These are phyloP conservation scores for Trichoderma sp. DNA, from an alignment of 2,329 filamentous ascomycete genomes.

Conservation along the genomic window DNA sequence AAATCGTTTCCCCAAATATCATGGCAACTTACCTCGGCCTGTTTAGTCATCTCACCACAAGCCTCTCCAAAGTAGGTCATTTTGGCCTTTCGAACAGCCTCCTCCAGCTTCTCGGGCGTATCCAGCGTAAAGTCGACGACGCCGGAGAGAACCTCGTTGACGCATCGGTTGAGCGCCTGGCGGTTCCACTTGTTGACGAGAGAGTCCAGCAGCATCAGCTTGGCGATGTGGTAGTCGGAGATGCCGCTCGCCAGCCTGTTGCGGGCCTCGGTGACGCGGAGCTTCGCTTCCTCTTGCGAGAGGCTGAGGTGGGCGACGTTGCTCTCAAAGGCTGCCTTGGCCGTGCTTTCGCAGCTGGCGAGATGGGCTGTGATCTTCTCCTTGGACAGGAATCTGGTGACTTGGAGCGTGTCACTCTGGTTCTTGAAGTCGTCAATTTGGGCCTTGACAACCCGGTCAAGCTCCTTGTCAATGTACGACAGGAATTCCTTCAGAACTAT, in stretches of 20 bases:
- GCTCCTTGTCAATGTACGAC: constrained; percentile 3
- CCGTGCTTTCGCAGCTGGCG: constrained; percentile 6
- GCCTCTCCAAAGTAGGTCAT: constrained; percentile 15
- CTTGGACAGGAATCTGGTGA: constrained; percentile 3
- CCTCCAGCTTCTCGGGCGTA: constrained; percentile 9
- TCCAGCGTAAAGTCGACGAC: constrained; percentile 13
- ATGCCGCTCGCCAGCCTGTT: constrained; percentile 7
- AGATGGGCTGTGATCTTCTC: constrained; percentile 7
- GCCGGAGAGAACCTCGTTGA: constrained; percentile 9
- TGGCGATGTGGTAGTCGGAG: constrained; percentile 14
- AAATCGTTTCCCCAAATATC: not conserved
- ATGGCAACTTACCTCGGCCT: constrained; percentile 1
- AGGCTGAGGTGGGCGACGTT: constrained; percentile 5
- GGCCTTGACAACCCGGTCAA: constrained; percentile 3
- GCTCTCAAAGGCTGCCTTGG: constrained; percentile 2
- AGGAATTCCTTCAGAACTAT: constrained; percentile 7
- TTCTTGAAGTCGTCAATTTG: constrained; percentile 16
- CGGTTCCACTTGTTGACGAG: constrained; percentile 17
- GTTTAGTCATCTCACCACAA: constrained; percentile 8
- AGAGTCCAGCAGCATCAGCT: constrained; percentile 8
- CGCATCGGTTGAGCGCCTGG: not conserved
- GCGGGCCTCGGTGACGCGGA: not conserved
- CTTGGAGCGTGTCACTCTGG: constrained; percentile 6
- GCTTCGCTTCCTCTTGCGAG: not conserved
- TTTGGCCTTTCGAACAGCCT: constrained; percentile 8